Evolutionary conservation across 768 basidiomycete species (phyloP).

Genomic region (Ramaria rubella): DNA sequence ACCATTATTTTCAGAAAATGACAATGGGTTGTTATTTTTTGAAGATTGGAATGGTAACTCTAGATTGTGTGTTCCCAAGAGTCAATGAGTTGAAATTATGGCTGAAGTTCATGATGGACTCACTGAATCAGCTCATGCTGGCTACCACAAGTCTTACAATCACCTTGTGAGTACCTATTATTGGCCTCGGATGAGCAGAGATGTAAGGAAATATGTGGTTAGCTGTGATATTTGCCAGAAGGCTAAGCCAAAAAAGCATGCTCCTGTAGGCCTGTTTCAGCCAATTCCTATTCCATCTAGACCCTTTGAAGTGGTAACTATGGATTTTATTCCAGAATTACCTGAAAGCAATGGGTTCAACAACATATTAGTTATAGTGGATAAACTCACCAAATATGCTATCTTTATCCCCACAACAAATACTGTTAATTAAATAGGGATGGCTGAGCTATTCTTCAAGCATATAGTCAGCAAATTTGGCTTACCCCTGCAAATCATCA

Average conservation of each 20-base stretch:
- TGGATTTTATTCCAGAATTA: constrained; percentile 23
- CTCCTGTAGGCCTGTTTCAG: constrained; percentile 2
- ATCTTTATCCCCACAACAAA: constrained; percentile 36
- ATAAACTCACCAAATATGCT: constrained; percentile 26
- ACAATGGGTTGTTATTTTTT: constrained; percentile 6
- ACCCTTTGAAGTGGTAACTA: constrained; percentile 18
- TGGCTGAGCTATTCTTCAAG: too few relatives aligned
- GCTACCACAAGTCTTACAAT: constrained; percentile 14
- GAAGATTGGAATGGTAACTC: constrained; percentile 1
- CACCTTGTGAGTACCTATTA: constrained; percentile 16
- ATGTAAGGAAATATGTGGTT: constrained; percentile 22
- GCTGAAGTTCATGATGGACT: constrained; percentile 14
- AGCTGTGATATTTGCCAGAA: constrained; percentile 21
- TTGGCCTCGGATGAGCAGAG: constrained; percentile 21
- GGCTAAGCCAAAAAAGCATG: constrained; percentile 3
- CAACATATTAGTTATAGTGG: constrained; percentile 17
- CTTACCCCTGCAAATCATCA: too few relatives aligned
- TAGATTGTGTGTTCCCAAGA: constrained; percentile 12
- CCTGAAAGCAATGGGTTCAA: constrained; percentile 17
- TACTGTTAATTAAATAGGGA: constrained; percentile 22
- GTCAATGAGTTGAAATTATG: neutral
- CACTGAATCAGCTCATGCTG: constrained; percentile 16
- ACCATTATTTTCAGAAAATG: constrained; percentile 13
- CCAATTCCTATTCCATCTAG: constrained; percentile 9
- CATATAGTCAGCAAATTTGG: too few relatives aligned